Evolutionary conservation across 352 stramenopile species (phyloP).

Genomic region (Phytophthora lateralis): DNA sequence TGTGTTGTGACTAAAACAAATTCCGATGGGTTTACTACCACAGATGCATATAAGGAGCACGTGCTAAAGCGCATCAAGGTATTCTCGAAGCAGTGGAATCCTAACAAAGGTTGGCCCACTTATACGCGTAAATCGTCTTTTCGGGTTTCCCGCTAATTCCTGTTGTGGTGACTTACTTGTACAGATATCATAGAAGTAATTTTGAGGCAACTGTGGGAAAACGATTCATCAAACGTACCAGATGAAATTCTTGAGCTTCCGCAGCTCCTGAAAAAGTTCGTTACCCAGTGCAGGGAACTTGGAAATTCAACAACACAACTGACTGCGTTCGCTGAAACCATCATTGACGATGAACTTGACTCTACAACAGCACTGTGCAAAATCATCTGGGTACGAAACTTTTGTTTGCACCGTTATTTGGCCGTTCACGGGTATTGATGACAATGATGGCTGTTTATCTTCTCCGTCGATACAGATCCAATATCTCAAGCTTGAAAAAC

Average conservation of each 20-base stretch:
- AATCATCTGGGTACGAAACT: conserved; percentile 49
- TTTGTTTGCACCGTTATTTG: not conserved
- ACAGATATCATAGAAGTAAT: conserved; percentile 45
- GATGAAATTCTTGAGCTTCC: conserved; percentile 42
- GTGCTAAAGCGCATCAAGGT: conserved; percentile 39
- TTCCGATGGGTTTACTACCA: not conserved
- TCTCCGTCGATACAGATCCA: conserved; percentile 44
- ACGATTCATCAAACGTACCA: conserved; percentile 3
- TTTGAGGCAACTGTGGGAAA: conserved; percentile 40
- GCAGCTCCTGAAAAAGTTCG: conserved; percentile 37
- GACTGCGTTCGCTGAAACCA: conserved; percentile 27
- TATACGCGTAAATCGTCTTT: not conserved
- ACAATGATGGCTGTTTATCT: not conserved
- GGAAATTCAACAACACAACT: conserved; percentile 29
- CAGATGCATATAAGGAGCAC: conserved; percentile 41
- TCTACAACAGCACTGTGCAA: conserved; percentile 41
- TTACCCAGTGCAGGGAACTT: conserved; percentile 15
- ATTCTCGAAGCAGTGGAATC: conserved; percentile 42
- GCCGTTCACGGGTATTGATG: conserved; percentile 4
- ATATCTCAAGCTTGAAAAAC: conserved; percentile 60
- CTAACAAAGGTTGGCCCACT: conserved; percentile 31
- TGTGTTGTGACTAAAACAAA: not conserved
- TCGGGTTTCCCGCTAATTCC: not conserved
- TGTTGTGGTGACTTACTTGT: not conserved
- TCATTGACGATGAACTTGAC: conserved; percentile 22